Evolutionary conservation across 2,329 filamentous ascomycete species (phyloP), one percentile per base, ranked within the genome.

Genomic region (Dothideomycetes sp.): DNA sequence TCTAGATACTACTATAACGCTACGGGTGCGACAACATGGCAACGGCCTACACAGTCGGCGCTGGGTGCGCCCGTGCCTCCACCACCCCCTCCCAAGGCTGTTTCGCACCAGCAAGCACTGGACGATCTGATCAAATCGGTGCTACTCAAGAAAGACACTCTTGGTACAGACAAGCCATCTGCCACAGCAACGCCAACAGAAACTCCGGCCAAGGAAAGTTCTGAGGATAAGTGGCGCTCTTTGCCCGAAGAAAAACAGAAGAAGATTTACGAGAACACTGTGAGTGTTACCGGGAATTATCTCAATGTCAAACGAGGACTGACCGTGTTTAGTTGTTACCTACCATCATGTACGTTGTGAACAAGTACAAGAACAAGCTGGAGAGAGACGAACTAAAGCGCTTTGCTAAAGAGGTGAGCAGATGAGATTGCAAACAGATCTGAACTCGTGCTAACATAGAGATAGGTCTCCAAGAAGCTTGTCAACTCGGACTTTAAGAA

Each of bases 261-360:
- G 75, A 94, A 86, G 66, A 71, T 94, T 2, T 96, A 95, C 54
- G 88, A 95, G 61, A 88, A 88, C 56, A 94, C 87, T 37, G 86
- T 93, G 71, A 60, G 84, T 68, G 30, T 9, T 27, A n/a, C n/a
- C n/a, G n/a, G n/a, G n/a, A n/a, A n/a, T n/a, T n/a, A n/a, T n/a
- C n/a, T n/a, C n/a, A n/a, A n/a, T n/a, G n/a, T n/a, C n/a, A n/a
- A 24, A 36, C 9, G 31, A n/a, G n/a, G n/a, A n/a, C n/a, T n/a
- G n/a, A n/a, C n/a, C n/a, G n/a, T n/a, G n/a, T 11, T 5, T 49
- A 91, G 86, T 70, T 95, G 5, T 84, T 82, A 55, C 86, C 86
- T 5, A 79, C 86, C 43, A 80, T 96, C 51, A 89, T 87, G 59
- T 74, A 86, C 49, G 80, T 94, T 1, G 76, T 89, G 55, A 82